A percentile compares a stretch with the other conserved stretches of the same genome.
Evolutionary conservation across 73 alveolate species (phyloP).

Genomic region (Stentor roeselii): DNA sequence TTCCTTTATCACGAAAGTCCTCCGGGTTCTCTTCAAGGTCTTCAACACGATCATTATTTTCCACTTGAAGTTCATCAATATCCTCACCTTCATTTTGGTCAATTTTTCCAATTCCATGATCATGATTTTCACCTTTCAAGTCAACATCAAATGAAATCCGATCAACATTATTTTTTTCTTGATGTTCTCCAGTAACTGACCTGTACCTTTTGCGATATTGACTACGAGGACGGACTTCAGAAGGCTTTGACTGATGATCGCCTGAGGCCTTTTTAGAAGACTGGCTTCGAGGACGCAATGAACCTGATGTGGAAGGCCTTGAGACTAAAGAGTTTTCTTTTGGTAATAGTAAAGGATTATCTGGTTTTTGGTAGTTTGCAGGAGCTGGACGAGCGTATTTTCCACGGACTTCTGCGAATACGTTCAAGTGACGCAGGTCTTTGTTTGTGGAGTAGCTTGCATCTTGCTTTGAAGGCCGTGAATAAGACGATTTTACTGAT

Average conservation of each 20-base stretch:
- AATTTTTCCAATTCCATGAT: neutral
- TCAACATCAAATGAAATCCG: neutral
- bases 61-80: neutral
- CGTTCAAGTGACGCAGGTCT: neutral
- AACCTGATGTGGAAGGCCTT: constrained; percentile 19
- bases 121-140: neutral
- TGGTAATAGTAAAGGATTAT: neutral
- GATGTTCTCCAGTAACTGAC: neutral
- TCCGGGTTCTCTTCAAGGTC: neutral
- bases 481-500: neutral
- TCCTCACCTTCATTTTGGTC: neutral
- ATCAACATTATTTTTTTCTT: neutral
- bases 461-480: neutral
- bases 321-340: constrained; percentile 7
- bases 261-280: neutral
- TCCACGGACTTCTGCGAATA: constrained; percentile 22
- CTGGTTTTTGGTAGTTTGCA: neutral
- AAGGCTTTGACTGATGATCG: neutral
- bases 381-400: constrained; percentile 27
- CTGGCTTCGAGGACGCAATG: neutral
- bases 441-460: neutral
- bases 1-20: neutral
- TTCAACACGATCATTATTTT: neutral
- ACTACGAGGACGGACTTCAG: neutral
- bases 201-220: neutral